A percentile compares a stretch with the other conserved stretches of the same genome.
Evolutionary conservation across 192 early-diverging fungal genomes (phyloP).

Genomic region (Ambispora gerdemannii): DNA sequence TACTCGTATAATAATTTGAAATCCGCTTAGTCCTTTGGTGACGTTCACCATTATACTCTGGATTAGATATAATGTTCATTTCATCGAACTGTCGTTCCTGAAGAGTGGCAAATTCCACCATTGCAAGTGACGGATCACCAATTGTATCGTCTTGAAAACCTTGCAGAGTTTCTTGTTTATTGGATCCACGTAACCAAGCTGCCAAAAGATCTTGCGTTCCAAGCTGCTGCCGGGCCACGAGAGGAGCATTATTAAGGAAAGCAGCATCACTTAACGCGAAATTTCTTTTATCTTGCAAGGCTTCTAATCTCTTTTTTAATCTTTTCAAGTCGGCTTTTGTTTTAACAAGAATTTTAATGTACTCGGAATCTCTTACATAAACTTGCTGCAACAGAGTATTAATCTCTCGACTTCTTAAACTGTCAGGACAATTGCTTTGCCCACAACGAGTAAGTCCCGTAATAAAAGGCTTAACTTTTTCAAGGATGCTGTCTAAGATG

Average conservation of each 20-base stretch:
- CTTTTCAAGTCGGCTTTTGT: neutral
- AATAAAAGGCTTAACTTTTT: neutral
- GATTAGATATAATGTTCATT: no score
- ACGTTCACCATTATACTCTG: no score
- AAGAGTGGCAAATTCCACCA: no score
- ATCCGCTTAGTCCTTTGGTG: no score
- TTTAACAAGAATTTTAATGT: neutral
- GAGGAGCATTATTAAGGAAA: neutral
- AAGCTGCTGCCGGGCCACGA: neutral
- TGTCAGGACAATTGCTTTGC: neutral
- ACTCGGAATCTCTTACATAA: neutral
- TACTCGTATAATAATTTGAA: neutral
- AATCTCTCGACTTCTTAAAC: neutral
- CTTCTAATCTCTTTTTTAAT: neutral
- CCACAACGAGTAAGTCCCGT: neutral
- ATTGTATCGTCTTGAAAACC: no score
- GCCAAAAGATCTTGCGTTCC: no score
- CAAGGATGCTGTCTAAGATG: neutral
- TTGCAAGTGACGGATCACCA: no score
- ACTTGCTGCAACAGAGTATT: neutral
- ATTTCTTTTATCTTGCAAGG: neutral
- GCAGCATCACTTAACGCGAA: neutral
- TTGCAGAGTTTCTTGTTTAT: no score
- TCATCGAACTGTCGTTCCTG: no score
- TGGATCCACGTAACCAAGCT: no score